Conservation (phyloP, 495 filamentous ascomycete species). For the Usnea hakonensis region DNA sequence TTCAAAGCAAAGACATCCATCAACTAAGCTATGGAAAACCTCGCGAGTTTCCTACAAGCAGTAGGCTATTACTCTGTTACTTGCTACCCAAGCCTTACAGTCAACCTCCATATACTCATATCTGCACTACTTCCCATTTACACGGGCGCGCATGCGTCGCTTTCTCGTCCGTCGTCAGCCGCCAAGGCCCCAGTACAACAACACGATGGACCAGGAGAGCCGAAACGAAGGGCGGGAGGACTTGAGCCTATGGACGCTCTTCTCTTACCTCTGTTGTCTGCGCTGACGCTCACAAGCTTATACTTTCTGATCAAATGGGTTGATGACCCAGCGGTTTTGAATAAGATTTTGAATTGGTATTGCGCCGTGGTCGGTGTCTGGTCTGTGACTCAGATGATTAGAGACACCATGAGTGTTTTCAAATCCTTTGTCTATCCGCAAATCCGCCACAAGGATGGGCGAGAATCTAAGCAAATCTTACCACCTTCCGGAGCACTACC, state of each 20-base stretch:
- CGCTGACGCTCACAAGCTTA: constrained; percentile 59
- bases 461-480: background rate
- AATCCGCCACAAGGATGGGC: constrained; percentile 34
- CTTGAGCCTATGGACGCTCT: constrained; percentile 75
- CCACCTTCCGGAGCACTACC: constrained; percentile 21
- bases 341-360: constrained; percentile 77
- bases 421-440: constrained; percentile 67
- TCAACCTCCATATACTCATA: constrained; percentile 58
- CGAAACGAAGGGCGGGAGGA: constrained; percentile 62
- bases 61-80: constrained; percentile 12
- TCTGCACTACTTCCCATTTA: constrained; percentile 68
- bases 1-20: too few species aligned
- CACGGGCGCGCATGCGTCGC: constrained; percentile 61
- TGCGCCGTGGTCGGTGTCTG: constrained; percentile 73
- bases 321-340: constrained; percentile 71
- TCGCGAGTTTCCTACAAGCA: constrained; percentile 8
- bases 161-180: constrained; percentile 71
- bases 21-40: constrained; percentile 1
- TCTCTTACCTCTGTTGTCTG: constrained; percentile 78
- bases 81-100: constrained; percentile 50
- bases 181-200: constrained; percentile 53
- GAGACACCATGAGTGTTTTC: constrained; percentile 56
- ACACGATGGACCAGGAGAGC: constrained; percentile 44
- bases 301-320: constrained; percentile 89
- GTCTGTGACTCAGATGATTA: constrained; percentile 59